Conservation (phyloP, 345 rosid genomes). For the Euphorbia tirucalli region DNA sequence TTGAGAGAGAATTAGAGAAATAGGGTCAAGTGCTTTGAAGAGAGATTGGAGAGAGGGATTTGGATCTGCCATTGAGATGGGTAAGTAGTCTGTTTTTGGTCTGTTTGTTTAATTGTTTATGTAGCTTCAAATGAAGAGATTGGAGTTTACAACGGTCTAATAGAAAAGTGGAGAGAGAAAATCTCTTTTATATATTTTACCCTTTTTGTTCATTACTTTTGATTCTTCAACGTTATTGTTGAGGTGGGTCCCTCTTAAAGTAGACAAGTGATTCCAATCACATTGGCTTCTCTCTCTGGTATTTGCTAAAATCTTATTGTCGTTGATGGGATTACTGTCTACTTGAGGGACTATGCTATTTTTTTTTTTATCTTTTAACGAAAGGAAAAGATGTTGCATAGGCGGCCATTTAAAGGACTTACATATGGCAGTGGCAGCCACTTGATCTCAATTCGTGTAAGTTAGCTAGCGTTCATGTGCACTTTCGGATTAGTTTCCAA, state of each 20-base stretch:
- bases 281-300: slow-evolving; percentile 29
- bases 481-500: no score
- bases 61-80: slow-evolving; percentile 34
- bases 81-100: background rate
- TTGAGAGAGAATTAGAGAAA: slow-evolving; percentile 69
- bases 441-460: no score
- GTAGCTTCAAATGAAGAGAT: slow-evolving; percentile 12
- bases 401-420: slow-evolving; percentile 14
- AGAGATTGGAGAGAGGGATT: slow-evolving; percentile 35
- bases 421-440: slow-evolving; percentile 11
- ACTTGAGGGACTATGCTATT: background rate
- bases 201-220: background rate
- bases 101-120: slow-evolving; percentile 13
- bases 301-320: no score
- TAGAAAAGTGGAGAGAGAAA: slow-evolving; percentile 18
- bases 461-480: no score
- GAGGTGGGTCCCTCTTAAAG: slow-evolving; percentile 31
- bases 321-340: background rate
- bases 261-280: background rate
- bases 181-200: background rate
- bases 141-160: slow-evolving; percentile 49
- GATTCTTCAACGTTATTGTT: slow-evolving; percentile 34
- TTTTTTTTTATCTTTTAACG: slow-evolving; percentile 1
- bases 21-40: slow-evolving; percentile 47
- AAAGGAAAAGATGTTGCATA: background rate